Base-by-base conservation (phyloP, 345 rosid genomes). In the Citrus unshiu region DNA sequence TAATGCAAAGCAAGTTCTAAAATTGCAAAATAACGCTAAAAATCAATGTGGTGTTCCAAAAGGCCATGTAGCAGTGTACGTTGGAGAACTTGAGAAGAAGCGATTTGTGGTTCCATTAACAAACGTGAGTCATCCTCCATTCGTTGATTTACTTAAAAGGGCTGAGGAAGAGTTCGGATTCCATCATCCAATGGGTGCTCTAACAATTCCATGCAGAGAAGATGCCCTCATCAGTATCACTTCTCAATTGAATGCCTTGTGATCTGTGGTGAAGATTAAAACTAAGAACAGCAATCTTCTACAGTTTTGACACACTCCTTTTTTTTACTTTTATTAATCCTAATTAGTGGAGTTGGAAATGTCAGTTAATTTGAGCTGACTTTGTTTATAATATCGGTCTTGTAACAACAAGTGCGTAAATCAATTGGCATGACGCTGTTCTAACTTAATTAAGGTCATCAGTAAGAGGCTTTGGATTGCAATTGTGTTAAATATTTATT, bases 101-200 rank as follows among this genome's bases (percentile, higher is more conserved):
- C 83, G 97, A 76, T 93, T 85, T 80, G 88, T 91, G 69, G 82
- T 95, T 70, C 98, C 97, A 0, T 84, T 95, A 76, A 84, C 92
- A 57, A 88, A 72, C 69, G 81, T 91, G 77, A 92, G 88, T 80
- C 91, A 93, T 77, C 93, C 94, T 49, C 37, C 84, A 78, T 95
- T 95, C 37, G 89, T 59, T 61, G 88, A 87, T 40, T 79, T 93
- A 82, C 16, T 46, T 46, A 46, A 46, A 46, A 46, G 51, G 56
- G 97, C 95, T 0, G 97, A 93, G 79, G 91, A 90, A 81, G 97
- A 91, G 60, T 93, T 90, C 1, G 97, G 97, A 66, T 94, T 90
- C 76, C 82, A 88, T 73, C 93, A 88, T 77, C 93, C 98, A 0
- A 91, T 87, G 90, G 97, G 95, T 0, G 94, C 93, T 10, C 89